Evolutionary conservation across 176 grass and related monocot genomes (phyloP).

Genomic region (Tillandsia fasciculata): DNA sequence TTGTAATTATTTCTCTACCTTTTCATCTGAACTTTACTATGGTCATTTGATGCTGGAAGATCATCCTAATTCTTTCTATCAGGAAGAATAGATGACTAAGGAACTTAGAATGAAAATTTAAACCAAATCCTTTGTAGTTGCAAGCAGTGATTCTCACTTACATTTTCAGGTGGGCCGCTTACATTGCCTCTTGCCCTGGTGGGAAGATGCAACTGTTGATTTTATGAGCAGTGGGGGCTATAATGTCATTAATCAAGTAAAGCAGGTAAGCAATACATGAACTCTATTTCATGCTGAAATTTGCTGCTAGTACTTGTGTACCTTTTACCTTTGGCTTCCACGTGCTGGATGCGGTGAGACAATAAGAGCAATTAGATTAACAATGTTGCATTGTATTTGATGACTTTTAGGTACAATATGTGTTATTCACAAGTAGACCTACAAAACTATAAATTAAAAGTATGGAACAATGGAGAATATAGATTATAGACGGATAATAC

Average conservation of each 20-base stretch:
- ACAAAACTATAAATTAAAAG: too few relatives aligned
- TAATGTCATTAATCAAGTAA: conserved; percentile 72
- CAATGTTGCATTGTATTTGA: too few relatives aligned
- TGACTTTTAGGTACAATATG: too few relatives aligned
- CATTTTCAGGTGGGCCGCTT: conserved; percentile 64
- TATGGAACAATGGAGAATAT: too few relatives aligned
- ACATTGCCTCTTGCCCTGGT: conserved; percentile 88
- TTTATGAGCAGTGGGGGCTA: conserved; percentile 92
- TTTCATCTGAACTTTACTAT: background rate
- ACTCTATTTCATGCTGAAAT: conserved; percentile 1
- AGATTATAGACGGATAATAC: too few relatives aligned
- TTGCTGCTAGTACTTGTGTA: background rate
- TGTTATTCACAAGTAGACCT: too few relatives aligned
- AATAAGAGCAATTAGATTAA: too few relatives aligned
- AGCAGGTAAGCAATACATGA: conserved; percentile 40
- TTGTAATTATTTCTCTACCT: background rate
- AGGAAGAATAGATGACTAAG: background rate
- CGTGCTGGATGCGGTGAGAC: background rate
- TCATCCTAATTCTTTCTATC: background rate
- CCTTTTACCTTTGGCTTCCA: background rate
- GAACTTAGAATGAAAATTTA: background rate
- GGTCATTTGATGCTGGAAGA: background rate
- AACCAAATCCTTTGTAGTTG: background rate
- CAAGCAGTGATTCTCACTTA: conserved; percentile 8
- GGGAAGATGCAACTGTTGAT: conserved; percentile 83